Percentiles rank a stretch among this genome's conserved stretches.
These are phyloP conservation scores for Macadamia integrifolia DNA, from an alignment of 164 flowering plant genomes.

Conservation along the genomic window DNA sequence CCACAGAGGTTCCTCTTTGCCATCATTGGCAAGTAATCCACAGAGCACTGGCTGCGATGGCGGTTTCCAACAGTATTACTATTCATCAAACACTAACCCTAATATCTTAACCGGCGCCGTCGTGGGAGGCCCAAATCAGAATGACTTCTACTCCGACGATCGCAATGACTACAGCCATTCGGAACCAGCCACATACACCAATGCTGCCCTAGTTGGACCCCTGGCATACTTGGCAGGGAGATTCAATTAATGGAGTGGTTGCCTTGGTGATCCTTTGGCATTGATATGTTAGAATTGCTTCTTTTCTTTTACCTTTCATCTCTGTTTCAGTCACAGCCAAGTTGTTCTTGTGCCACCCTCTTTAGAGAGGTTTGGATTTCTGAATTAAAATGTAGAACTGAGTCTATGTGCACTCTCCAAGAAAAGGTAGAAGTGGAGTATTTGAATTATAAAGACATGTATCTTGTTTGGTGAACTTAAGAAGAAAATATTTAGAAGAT, in stretches of 20 bases:
- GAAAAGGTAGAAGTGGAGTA: too few species aligned
- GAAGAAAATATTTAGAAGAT: too few species aligned
- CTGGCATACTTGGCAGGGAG: constrained; percentile 63
- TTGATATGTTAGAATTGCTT: neutral
- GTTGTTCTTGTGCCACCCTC: too few species aligned
- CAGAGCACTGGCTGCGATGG: constrained; percentile 55
- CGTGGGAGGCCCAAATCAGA: constrained; percentile 84
- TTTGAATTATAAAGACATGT: too few species aligned
- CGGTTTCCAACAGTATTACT: constrained; percentile 60
- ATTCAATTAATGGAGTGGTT: constrained; percentile 8
- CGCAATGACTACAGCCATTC: constrained; percentile 75
- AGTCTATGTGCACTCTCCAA: too few species aligned
- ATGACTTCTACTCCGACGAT: constrained; percentile 59
- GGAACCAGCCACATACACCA: constrained; percentile 86
- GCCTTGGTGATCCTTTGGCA: neutral
- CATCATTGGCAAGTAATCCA: constrained; percentile 48
- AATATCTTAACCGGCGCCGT: constrained; percentile 65
- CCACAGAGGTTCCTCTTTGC: constrained; percentile 87
- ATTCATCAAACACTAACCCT: constrained; percentile 60
- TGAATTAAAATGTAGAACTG: too few species aligned
- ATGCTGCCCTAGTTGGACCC: constrained; percentile 85
- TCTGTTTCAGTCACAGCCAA: too few species aligned
- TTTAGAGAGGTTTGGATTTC: too few species aligned
- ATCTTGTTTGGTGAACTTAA: too few species aligned
- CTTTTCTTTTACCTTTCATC: neutral